A percentile compares a stretch with the other conserved stretches of the same genome.
Conservation (phyloP, 768 basidiomycete species). For the Phanerochaete sordida region DNA sequence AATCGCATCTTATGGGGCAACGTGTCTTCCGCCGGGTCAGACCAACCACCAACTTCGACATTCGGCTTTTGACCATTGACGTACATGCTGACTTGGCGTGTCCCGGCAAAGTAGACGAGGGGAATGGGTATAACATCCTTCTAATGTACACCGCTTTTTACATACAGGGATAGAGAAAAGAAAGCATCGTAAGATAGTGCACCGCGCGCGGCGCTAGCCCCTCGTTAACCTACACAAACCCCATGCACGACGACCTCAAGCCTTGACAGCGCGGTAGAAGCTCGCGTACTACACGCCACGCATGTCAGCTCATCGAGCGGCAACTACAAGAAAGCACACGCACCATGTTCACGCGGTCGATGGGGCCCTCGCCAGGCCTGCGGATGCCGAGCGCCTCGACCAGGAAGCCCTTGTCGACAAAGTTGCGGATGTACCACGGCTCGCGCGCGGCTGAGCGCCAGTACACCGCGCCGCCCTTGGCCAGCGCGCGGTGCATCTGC, state of each 20-base stretch:
- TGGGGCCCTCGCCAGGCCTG: constrained; percentile 41
- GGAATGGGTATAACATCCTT: too few species aligned
- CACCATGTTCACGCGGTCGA: constrained; percentile 70
- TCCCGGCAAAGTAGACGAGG: too few species aligned
- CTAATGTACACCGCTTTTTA: too few species aligned
- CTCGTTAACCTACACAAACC: too few species aligned
- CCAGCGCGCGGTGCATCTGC: constrained; percentile 54
- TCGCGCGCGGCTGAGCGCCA: constrained; percentile 62
- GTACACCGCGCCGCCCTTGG: constrained; percentile 55
- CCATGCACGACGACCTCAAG: not conserved
- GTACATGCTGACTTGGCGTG: too few species aligned
- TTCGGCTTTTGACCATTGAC: too few species aligned
- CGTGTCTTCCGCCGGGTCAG: too few species aligned
- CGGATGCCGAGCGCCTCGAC: constrained; percentile 52
- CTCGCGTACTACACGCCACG: constrained; percentile 9
- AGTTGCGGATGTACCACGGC: constrained; percentile 61
- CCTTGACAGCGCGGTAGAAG: constrained; percentile 13
- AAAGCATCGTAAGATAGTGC: too few species aligned
- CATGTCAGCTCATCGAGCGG: not conserved
- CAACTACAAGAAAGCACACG: not conserved
- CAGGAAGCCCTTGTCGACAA: constrained; percentile 49
- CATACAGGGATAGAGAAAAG: too few species aligned
- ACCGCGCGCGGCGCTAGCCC: too few species aligned
- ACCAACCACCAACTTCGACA: too few species aligned
- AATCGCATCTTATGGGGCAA: too few species aligned